Evolutionary conservation across 108 stramenopile species (phyloP).

Genomic region (Cyclotella sp.): DNA sequence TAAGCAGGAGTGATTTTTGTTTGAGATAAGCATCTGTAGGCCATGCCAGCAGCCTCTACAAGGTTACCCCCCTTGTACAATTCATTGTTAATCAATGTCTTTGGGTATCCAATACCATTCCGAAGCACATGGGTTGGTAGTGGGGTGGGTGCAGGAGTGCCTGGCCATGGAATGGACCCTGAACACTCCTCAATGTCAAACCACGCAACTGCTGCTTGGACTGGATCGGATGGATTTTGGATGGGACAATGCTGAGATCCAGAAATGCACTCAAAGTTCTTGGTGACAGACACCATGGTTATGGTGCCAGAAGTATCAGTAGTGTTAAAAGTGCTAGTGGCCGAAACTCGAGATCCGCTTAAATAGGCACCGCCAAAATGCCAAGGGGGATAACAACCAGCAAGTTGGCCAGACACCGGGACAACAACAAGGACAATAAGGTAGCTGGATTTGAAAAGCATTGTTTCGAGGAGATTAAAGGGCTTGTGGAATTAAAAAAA

Average conservation of each 20-base stretch:
- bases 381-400: background rate
- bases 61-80: too few species aligned
- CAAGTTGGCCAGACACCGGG: background rate
- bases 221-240: background rate
- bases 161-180: too few species aligned
- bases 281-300: background rate
- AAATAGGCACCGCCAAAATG: background rate
- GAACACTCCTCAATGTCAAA: background rate
- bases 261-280: background rate
- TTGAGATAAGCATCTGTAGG: too few species aligned
- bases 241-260: background rate
- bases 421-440: background rate
- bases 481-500: too few species aligned
- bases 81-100: too few species aligned
- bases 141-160: too few species aligned
- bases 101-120: too few species aligned
- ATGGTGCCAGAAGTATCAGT: background rate
- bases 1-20: too few species aligned
- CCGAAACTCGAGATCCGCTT: background rate
- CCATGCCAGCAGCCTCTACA: too few species aligned
- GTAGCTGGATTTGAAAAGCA: background rate
- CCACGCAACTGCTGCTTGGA: background rate
- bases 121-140: too few species aligned
- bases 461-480: background rate
- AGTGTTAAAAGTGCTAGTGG: background rate